Evolutionary conservation across 805 yeast genomes (phyloP).

Genomic region (Candida pseudoglaebosa): DNA sequence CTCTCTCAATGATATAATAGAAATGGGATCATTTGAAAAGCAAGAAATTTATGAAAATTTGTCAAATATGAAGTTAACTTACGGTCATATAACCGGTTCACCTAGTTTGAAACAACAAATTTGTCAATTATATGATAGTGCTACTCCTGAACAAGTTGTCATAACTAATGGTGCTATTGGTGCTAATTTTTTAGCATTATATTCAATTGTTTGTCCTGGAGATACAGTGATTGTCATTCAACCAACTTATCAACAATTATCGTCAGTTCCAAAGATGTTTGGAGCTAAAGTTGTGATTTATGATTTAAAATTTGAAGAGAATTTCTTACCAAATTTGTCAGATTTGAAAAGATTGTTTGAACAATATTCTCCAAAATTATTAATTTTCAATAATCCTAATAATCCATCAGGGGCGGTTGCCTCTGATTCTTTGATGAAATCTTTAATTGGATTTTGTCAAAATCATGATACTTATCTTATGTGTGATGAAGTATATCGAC

Average conservation of each 20-base stretch:
- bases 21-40: constrained; percentile 11
- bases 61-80: constrained; percentile 29
- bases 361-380: constrained; percentile 35
- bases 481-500: constrained; percentile 54
- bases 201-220: constrained; percentile 39
- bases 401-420: constrained; percentile 46
- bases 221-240: constrained; percentile 47
- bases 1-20: constrained; percentile 34
- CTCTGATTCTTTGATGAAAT: constrained; percentile 24
- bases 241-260: constrained; percentile 50
- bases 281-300: constrained; percentile 38
- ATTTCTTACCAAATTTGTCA: constrained; percentile 33
- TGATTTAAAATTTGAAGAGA: constrained; percentile 27
- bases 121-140: constrained; percentile 29
- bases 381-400: constrained; percentile 46
- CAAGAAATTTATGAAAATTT: constrained; percentile 17
- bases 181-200: constrained; percentile 46
- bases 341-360: constrained; percentile 25
- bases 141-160: constrained; percentile 35
- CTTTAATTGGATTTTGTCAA: constrained; percentile 36
- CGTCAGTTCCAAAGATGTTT: constrained; percentile 45
- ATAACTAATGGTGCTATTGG: constrained; percentile 56
- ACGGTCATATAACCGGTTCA: constrained; percentile 47
- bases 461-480: constrained; percentile 30
- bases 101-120: constrained; percentile 33